These are phyloP conservation scores for Aspergillus costaricaensis DNA, from an alignment of 2,329 filamentous ascomycete genomes.

Conservation along the genomic window DNA sequence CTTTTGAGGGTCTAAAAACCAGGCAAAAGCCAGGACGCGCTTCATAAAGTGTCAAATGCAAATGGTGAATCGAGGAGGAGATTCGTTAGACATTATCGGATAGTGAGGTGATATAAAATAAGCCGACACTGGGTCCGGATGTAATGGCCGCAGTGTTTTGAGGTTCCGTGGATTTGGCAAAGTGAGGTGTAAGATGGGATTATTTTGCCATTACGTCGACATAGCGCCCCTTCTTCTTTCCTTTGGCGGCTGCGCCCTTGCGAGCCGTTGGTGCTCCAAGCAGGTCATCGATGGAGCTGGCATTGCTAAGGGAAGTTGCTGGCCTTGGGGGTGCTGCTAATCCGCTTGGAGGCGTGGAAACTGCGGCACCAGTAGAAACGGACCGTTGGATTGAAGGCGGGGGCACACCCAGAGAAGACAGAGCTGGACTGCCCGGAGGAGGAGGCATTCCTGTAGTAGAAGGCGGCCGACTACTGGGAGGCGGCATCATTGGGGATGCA, in stretches of 20 bases:
- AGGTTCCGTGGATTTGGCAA: neutral
- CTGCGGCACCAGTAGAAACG: conserved; percentile 39
- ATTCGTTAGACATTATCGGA: conserved; percentile 14
- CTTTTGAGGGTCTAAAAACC: conserved; percentile 13
- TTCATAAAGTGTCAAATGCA: conserved; percentile 9
- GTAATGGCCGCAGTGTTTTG: neutral
- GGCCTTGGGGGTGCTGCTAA: conserved; percentile 62
- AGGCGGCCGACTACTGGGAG: conserved; percentile 32
- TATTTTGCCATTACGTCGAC: conserved; percentile 90
- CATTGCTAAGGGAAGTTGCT: conserved; percentile 80
- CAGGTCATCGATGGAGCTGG: conserved; percentile 93
- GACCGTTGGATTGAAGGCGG: conserved; percentile 36
- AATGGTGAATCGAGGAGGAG: neutral
- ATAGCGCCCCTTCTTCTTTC: conserved; percentile 83
- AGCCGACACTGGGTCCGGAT: neutral
- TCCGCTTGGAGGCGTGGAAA: conserved; percentile 39
- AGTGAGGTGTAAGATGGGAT: conserved; percentile 5
- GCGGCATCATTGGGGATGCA: conserved; percentile 25
- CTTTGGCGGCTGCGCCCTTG: conserved; percentile 65
- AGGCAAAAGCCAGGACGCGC: conserved; percentile 13
- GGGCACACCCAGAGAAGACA: conserved; percentile 31
- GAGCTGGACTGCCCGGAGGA: conserved; percentile 35
- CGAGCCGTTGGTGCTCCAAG: conserved; percentile 72
- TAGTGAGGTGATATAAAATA: conserved; percentile 17
- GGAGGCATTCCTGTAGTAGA: conserved; percentile 34